These are phyloP conservation scores for Neurospora sp. DNA, from an alignment of 495 filamentous ascomycete species.

Conservation along the genomic window DNA sequence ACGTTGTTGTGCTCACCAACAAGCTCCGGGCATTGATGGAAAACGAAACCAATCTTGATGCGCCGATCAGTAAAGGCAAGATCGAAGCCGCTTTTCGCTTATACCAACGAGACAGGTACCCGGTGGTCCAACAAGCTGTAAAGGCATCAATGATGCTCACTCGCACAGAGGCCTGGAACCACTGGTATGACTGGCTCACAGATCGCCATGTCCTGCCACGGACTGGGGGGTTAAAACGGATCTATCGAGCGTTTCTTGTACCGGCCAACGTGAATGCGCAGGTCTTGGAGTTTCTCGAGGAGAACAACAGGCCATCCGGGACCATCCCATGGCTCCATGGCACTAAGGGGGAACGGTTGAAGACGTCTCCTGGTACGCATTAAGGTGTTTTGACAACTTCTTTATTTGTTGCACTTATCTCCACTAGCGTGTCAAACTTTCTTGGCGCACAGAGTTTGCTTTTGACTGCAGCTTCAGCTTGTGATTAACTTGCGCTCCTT, in stretches of 20 bases:
- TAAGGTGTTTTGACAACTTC: neutral
- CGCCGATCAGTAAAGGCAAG: neutral
- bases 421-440: neutral
- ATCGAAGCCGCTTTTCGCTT: neutral
- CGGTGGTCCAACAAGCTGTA: neutral
- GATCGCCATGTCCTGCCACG: neutral
- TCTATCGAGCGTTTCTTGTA: neutral
- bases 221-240: neutral
- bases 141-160: neutral
- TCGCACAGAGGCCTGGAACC: neutral
- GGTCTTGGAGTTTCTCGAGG: conserved; percentile 5
- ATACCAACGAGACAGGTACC: neutral
- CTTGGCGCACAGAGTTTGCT: neutral
- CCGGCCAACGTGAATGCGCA: neutral
- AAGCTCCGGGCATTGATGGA: neutral
- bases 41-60: neutral
- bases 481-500: neutral
- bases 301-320: neutral
- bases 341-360: no score
- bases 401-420: neutral
- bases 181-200: neutral
- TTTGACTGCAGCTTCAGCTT: neutral
- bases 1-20: conserved; percentile 28
- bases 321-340: neutral
- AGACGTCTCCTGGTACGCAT: neutral